Evolutionary conservation across 495 filamentous ascomycete species (phyloP), one percentile per base, ranked within the genome.

Genomic region (Amorphotheca resinae): DNA sequence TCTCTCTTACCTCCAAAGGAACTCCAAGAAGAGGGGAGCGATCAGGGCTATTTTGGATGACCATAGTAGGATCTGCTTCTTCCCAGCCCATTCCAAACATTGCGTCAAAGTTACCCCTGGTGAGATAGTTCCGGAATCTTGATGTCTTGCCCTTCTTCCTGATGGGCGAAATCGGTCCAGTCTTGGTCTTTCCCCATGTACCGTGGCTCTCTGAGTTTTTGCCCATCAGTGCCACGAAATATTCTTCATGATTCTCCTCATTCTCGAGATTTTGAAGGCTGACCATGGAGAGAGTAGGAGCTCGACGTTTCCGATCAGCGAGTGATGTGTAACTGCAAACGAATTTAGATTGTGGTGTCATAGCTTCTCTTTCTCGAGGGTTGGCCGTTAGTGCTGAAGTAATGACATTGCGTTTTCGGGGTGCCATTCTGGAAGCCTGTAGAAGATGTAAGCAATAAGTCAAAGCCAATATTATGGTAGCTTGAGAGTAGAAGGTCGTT

Each of bases 1-100:
- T 28, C 38, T 55, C 48, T 20, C 52, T 25, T n/a, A 51, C 21
- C 21, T 55, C 44, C 12, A 51, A 23, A 0, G 44, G 25, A 3
- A 49, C 18, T 12, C 45, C n/a, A 15, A 55, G 38, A 4, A 55
- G 18, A 3, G 41, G 45, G 7, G 37, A 42, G 1, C 32, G 36
- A 5, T 35, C 18, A 0, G 43, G 39, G 26, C 23, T n/a, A 16
- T 51, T 49, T 9, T 33, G 31, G n/a, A 26, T 22, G 4, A 39
- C 21, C 0, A 15, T 28, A 9, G 18, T 25, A 2, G 38, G 22
- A 1, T 40, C 38, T 1, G 17, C 15, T 22, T 23, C 18, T 1
- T 8, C 23, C 18, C 12, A 26, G 16, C 18, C 1, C 12, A 1
- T 22, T 8, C 38, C 12, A 3, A 22, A 22, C 22, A 40, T 1